Conservation (phyloP, 108 stramenopile genomes). For the Discostella stelligeroides region DNA sequence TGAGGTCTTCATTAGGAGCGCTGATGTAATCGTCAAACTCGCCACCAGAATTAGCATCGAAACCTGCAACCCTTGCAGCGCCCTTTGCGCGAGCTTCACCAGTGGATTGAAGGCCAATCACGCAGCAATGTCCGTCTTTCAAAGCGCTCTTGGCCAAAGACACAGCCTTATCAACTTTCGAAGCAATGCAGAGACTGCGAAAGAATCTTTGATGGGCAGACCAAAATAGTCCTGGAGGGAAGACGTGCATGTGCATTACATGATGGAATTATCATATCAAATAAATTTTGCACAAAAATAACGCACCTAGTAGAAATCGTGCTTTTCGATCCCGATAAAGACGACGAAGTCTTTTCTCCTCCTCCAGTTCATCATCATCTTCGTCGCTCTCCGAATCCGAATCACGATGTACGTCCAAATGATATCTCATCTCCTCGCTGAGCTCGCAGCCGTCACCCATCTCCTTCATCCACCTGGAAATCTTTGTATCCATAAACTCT, state of each 20-base stretch:
- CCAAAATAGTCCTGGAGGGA: constrained; percentile 54
- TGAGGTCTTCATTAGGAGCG: constrained; percentile 47
- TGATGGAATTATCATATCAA: not conserved
- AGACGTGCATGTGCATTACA: not conserved
- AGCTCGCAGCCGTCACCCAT: constrained; percentile 1
- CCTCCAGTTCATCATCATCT: constrained; percentile 21
- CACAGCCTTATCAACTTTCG: constrained; percentile 64
- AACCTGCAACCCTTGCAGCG: constrained; percentile 39
- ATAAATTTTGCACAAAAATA: no score
- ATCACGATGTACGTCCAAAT: constrained; percentile 16
- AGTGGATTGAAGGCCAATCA: constrained; percentile 73
- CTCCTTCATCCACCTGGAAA: not conserved
- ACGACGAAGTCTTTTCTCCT: constrained; percentile 30
- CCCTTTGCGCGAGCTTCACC: constrained; percentile 63
- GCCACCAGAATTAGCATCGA: constrained; percentile 29
- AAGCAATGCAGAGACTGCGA: constrained; percentile 63
- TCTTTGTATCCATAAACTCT: constrained; percentile 11
- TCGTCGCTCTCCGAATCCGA: constrained; percentile 29
- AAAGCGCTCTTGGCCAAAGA: constrained; percentile 55
- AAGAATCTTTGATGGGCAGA: constrained; percentile 77
- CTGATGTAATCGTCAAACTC: constrained; percentile 39
- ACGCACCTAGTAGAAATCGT: not conserved
- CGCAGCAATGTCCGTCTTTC: constrained; percentile 55
- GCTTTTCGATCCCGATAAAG: constrained; percentile 23
- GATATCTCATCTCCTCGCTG: constrained; percentile 10